Conservation (phyloP, 257 asterid genomes). For the Jaltomata sinuosa region DNA sequence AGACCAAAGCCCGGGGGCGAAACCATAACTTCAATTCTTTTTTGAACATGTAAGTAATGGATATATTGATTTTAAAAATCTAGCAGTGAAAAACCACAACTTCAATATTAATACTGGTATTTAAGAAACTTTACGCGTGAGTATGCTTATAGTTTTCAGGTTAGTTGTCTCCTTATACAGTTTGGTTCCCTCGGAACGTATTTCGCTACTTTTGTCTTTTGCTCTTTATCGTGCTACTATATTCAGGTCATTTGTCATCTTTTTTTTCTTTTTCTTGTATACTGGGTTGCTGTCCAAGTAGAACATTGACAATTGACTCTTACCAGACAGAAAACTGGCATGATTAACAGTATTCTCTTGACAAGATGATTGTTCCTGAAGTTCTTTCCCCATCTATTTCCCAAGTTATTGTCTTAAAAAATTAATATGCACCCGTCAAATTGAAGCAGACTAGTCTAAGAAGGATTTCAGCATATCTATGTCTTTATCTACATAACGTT, state of each 20-base stretch:
- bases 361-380: not conserved
- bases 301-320: not conserved
- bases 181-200: not conserved
- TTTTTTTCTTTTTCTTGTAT: not conserved
- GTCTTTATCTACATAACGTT: not conserved
- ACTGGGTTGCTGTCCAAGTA: not conserved
- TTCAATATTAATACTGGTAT: not conserved
- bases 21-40: not conserved
- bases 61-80: not conserved
- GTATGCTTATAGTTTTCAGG: not conserved
- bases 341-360: not conserved
- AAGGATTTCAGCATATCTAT: not conserved
- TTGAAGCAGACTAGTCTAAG: not conserved
- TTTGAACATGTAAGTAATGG: not conserved
- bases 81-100: no score
- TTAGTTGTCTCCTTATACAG: not conserved
- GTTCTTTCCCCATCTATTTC: not conserved
- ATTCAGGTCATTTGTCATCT: not conserved
- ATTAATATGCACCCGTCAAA: not conserved
- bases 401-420: not conserved
- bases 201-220: not conserved
- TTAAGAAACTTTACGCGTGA: not conserved
- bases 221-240: not conserved
- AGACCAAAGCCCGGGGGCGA: not conserved
- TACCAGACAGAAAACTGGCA: not conserved